These are phyloP conservation scores for Aspergillus nomiae DNA, from an alignment of 2,329 filamentous ascomycete genomes.

Conservation along the genomic window DNA sequence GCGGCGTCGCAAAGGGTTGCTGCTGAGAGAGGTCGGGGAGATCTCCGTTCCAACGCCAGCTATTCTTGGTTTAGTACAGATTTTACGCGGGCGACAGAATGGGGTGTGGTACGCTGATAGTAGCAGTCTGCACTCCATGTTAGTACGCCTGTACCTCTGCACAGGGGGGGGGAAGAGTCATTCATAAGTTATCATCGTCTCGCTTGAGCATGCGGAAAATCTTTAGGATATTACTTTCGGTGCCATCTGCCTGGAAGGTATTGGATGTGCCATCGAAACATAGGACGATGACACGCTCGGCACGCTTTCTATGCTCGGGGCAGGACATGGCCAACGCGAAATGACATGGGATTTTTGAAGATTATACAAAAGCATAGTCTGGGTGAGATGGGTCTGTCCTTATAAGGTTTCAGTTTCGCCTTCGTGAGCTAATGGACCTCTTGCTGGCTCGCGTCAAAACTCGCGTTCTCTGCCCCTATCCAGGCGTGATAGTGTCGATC, in stretches of 20 bases:
- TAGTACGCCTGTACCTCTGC: background rate
- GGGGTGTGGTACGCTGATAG: background rate
- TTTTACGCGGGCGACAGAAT: background rate
- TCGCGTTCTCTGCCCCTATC: background rate
- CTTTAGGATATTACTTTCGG: conserved; percentile 2
- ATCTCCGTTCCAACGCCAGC: conserved; percentile 4
- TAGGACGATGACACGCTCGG: background rate
- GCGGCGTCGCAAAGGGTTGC: background rate
- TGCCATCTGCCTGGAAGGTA: conserved; percentile 1
- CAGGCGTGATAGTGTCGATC: background rate
- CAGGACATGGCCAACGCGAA: background rate
- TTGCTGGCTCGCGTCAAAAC: background rate
- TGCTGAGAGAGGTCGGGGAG: conserved; percentile 1
- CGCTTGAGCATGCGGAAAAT: conserved; percentile 3
- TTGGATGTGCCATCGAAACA: conserved; percentile 4
- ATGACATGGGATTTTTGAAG: background rate
- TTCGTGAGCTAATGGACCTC: background rate
- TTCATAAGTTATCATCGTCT: conserved; percentile 1
- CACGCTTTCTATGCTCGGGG: background rate
- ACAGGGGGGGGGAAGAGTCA: background rate
- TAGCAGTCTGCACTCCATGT: background rate
- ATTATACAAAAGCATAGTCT: background rate
- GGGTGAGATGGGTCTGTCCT: background rate
- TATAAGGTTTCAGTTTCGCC: background rate
- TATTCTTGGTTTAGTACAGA: background rate